Evolutionary conservation across 345 rosid species (phyloP), one percentile per base, ranked within the genome.

Genomic region (Tarenaya hassleriana): DNA sequence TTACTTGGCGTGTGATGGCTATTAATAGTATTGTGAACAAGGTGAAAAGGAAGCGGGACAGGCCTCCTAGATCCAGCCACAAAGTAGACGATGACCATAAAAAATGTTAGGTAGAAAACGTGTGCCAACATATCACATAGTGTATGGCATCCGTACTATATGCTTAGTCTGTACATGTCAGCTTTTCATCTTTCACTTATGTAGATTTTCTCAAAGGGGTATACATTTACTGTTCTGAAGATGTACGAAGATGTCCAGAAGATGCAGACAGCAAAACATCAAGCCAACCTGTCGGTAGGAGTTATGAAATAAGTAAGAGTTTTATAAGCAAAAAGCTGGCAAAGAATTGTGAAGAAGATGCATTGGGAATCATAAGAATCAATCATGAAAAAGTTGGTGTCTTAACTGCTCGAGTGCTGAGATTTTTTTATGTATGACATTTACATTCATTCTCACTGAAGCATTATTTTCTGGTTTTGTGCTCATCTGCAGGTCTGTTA

Each of bases 241-340:
- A 92, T 75, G 0, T 95, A 92, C 4, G 98, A 83, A 0, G 97
- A 88, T 64, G 98, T 88, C 97, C 95, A 92, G 68, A 92, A 88
- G 40, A 88, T 92, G 84, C 98, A 85, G 29, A 92, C 83, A n/a
- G 74, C 88, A 92, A 82, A 84, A 92, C 72, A 92, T 74, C 52
- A 92, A 62, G 16, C 95, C 97, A 38, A 85, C 84, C 98, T 92
- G 63, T 55, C 58, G 34, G 12, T 10, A 56, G 18, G 18, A 55
- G 47, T 13, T 19, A 38, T 15, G 24, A 48, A n/a, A n/a, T n/a
- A n/a, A n/a, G n/a, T n/a, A n/a, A n/a, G n/a, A n/a, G n/a, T n/a
- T n/a, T n/a, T n/a, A n/a, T n/a, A n/a, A n/a, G n/a, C n/a, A n/a
- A n/a, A n/a, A n/a, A n/a, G n/a, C n/a, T n/a, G n/a, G n/a, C n/a